Conservation (phyloP, 2,329 filamentous ascomycete genomes). For the Fonsecaea pedrosoi region DNA sequence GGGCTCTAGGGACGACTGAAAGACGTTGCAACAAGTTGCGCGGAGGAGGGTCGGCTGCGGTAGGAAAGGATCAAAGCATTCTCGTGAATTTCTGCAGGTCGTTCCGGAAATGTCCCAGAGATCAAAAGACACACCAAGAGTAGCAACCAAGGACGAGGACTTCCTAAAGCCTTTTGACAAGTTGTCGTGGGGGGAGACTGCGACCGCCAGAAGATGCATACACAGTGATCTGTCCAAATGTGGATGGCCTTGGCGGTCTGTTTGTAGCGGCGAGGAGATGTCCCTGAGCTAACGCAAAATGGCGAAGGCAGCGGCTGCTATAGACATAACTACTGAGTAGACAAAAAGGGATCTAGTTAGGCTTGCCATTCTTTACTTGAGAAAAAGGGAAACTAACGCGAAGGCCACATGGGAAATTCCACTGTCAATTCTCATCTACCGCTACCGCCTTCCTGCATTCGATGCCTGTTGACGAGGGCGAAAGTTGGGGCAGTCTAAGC, state of each 20-base stretch:
- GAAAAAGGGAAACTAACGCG: neutral
- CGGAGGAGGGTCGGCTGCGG: slow-evolving; percentile 7
- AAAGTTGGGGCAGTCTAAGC: neutral
- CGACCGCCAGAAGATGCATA: slow-evolving; percentile 7
- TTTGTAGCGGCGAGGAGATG: neutral
- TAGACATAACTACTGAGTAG: neutral
- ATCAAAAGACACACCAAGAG: neutral
- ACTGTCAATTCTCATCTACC: no score
- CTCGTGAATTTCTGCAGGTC: neutral
- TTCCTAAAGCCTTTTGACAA: slow-evolving; percentile 11
- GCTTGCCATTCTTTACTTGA: neutral
- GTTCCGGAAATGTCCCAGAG: neutral
- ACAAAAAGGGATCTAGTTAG: neutral
- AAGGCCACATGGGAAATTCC: no score
- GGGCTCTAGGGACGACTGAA: neutral
- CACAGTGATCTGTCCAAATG: slow-evolving; percentile 24
- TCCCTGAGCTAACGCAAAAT: neutral
- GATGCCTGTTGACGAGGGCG: neutral
- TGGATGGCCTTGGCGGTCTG: slow-evolving; percentile 16
- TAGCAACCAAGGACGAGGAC: neutral
- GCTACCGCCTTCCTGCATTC: no score
- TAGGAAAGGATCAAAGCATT: slow-evolving; percentile 8
- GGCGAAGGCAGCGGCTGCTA: neutral
- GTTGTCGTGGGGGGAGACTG: slow-evolving; percentile 8
- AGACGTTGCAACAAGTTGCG: slow-evolving; percentile 2